These are phyloP conservation scores for Gloeopeniophorella convolvens DNA, from an alignment of 768 basidiomycete species.

Conservation along the genomic window DNA sequence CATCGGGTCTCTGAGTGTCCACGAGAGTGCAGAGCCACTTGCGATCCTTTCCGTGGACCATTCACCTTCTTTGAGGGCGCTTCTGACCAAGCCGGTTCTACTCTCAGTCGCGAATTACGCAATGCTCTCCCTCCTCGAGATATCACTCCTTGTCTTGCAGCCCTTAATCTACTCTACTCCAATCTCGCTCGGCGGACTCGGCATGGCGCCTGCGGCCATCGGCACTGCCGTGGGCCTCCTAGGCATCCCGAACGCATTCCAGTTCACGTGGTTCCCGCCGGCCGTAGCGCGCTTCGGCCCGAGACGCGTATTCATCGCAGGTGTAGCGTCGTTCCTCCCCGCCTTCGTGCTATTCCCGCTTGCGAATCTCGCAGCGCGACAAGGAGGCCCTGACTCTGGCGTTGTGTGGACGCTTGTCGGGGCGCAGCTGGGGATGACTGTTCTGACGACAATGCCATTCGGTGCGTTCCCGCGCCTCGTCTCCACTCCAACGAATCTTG, in stretches of 20 bases:
- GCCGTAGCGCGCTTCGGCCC: neutral
- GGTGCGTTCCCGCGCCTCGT: neutral
- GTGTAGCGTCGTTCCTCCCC: neutral
- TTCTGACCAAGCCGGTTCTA: neutral
- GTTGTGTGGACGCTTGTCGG: neutral
- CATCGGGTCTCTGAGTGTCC: neutral
- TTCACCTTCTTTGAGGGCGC: neutral
- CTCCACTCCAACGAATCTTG: neutral
- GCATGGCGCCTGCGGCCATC: neutral
- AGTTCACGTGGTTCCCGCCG: neutral
- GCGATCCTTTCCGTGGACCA: neutral
- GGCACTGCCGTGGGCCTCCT: neutral
- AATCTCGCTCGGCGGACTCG: neutral
- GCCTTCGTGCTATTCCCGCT: conserved; percentile 25
- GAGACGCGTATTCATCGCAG: neutral
- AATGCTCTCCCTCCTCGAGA: neutral
- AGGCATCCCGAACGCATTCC: neutral
- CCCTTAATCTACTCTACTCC: neutral
- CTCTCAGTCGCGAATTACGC: neutral
- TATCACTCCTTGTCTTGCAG: neutral
- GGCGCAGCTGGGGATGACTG: neutral
- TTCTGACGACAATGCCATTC: neutral
- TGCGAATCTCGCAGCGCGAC: neutral
- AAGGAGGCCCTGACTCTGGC: neutral
- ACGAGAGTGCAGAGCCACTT: neutral